Base-by-base conservation (phyloP, 2,329 filamentous ascomycete species). In the Apiospora rasikravindrae region DNA sequence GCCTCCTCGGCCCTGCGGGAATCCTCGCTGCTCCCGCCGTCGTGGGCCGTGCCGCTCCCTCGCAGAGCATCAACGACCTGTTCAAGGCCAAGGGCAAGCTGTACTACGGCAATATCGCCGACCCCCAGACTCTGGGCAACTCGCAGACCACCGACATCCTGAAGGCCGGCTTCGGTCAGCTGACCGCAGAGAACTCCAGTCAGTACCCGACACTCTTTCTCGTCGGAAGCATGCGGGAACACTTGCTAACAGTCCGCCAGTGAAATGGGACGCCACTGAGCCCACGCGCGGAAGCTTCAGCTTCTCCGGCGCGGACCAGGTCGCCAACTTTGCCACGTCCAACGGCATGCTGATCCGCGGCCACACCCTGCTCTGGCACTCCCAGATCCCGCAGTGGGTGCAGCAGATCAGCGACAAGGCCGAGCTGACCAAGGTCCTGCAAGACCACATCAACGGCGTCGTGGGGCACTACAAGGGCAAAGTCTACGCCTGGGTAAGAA, bases 351-450 rank as follows among this genome's bases (percentile, higher is more conserved):
- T 87, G 8, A 83, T 92, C 75, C 89, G 91, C 74, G 91, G 91
- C 78, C 89, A 91, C 81, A 92, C 90, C 1, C 87, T 92, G 7
- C 84, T 91, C 71, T 93, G 90, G 91, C 87, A 93, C 83, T 86
- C 84, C 44, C 88, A 90, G 80, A 83, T 90, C 22, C 86, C 88
- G 2, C 79, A 80, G 49, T 93, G 89, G 89, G 91, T 94, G 70
- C 85, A 80, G 71, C 81, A 83, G 70, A 78, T 80, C 76, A 74
- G 72, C 22, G 79, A 80, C 73, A 77, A 81, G 73, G 76, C 76
- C 51, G 77, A 77, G 73, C 82, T 94, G 64, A 88, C 86, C 51
- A 74, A 80, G 22, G 89, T 90, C 61, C 87, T 92, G 73, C 80
- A 89, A 78, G 87, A 86, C 75, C 91, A 93, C 79, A 86, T 92